Evolutionary conservation across 805 yeast genomes (phyloP), one percentile per base, ranked within the genome.

Genomic region (Candida krabiensis): DNA sequence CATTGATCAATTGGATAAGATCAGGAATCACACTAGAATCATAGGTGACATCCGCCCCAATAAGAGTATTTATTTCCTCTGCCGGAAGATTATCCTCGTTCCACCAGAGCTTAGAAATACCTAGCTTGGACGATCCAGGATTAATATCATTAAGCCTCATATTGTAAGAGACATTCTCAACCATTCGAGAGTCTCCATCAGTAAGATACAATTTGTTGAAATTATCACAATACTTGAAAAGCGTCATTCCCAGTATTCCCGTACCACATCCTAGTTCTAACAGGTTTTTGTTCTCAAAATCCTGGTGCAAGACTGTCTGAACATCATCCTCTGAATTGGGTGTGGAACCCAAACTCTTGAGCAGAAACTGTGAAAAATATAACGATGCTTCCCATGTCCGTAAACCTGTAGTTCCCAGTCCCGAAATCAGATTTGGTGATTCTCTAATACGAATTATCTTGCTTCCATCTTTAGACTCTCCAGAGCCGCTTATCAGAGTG

Each of bases 341-440:
- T n/a, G n/a, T n/a, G n/a, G n/a, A n/a, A n/a, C n/a, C n/a, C 7
- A 29, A 13, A 15, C 37, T 39, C 3, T 44, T 35, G 1, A 65
- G 46, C 12, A 86, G 48, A 49, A 64, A 83, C 26, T 79, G 70
- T 1, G 83, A 65, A 6, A 91, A 61, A 37, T 69, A 86, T 5
- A 86, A 49, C 0, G 96, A 84, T 2, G 96, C 97, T 55, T 88
- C 96, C 98, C 97, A 90, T 0, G 97, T 91, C 28, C 97, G 67
- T 38, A 79, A 63, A 0, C 97, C 97, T 0, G 97, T 91, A 1
- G 95, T 83, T 4, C 95, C 95, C n/a, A 64, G 56, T 1, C 86
- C 87, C 25, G 86, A 75, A 11, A 85, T 75, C 36, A 84, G 44
- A 37, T 71, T 67, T 0, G 90, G 91, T 0, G 77, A 70, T 51